phyloP scores from a whole-genome alignment of 73 alveolate genomes.

The Durusdinium trenchii region DNA sequence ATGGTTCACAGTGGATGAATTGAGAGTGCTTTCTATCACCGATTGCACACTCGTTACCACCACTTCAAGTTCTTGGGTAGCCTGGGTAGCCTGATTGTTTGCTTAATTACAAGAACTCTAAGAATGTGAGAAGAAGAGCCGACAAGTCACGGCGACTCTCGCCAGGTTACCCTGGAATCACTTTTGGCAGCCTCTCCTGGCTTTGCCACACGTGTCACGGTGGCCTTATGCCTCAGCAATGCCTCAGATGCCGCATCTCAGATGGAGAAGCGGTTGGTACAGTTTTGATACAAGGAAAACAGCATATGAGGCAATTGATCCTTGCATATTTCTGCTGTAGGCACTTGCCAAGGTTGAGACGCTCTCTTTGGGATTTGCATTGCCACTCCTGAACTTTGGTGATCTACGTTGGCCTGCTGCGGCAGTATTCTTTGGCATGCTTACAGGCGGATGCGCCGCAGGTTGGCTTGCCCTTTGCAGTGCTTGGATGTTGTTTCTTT shows the following conservation, averaged over 20 bases:
- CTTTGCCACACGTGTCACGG: slow-evolving; percentile 26
- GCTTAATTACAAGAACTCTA: no score
- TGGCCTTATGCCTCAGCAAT: slow-evolving; percentile 68
- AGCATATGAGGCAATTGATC: neutral
- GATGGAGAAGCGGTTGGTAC: neutral
- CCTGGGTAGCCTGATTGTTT: no score
- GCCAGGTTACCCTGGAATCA: slow-evolving; percentile 45
- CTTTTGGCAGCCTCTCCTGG: slow-evolving; percentile 57
- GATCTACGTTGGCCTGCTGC: slow-evolving; percentile 36
- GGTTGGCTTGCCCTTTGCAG: neutral
- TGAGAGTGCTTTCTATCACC: no score
- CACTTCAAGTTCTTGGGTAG: no score
- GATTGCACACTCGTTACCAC: no score
- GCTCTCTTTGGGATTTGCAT: slow-evolving; percentile 34
- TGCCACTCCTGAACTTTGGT: slow-evolving; percentile 10
- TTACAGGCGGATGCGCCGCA: slow-evolving; percentile 56
- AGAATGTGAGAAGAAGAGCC: no score
- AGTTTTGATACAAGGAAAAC: neutral
- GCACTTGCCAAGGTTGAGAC: slow-evolving; percentile 19
- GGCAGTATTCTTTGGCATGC: slow-evolving; percentile 42
- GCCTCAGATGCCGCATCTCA: slow-evolving; percentile 40
- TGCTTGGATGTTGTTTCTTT: no score
- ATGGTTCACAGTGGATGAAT: no score
- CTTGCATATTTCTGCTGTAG: neutral
- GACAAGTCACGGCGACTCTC: no score